These are phyloP conservation scores for cucumber (Cucumis sativus) DNA, from an alignment of 306 rosid genomes.

Conservation along the genomic window Cucumber_9930_V3 NC_026655.2:18502501-18503000, in stretches of 20 bases:
- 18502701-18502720: not conserved
- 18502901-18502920: not conserved
- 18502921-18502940: not conserved
- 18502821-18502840: not conserved
- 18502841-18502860: not conserved
- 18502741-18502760: not conserved
- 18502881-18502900: not conserved
- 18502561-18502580: not conserved
- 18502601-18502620: not conserved
- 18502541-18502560: conserved; percentile 4
- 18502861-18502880: not conserved
- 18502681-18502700: not conserved
- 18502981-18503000: no score
- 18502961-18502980: not conserved
- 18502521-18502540: not conserved
- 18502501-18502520: not conserved
- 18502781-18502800: not conserved
- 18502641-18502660: not conserved
- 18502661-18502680: not conserved
- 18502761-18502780: not conserved
- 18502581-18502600: not conserved
- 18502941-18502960: not conserved
- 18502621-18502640: not conserved
- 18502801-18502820: not conserved
- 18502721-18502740: not conserved